phyloP scores from a whole-genome alignment of 805 yeast species.

The Zygosaccharomyces bailii region DNA sequence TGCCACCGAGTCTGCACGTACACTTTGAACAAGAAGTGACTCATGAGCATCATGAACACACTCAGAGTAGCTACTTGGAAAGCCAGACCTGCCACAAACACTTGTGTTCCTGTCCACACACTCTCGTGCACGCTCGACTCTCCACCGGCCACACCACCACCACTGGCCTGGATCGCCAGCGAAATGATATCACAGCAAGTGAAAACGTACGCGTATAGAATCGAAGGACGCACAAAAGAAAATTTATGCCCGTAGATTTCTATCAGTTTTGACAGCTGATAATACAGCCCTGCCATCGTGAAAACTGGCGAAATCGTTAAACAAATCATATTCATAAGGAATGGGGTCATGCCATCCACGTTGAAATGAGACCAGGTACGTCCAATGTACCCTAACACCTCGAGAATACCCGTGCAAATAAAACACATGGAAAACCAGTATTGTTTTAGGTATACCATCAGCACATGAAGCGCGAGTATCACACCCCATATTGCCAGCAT shows the following conservation, averaged over 20 bases:
- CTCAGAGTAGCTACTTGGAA: slow-evolving; percentile 72
- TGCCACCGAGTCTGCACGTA: slow-evolving; percentile 31
- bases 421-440: slow-evolving; percentile 65
- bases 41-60: slow-evolving; percentile 51
- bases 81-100: slow-evolving; percentile 76
- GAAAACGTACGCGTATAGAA: slow-evolving; percentile 51
- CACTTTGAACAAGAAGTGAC: slow-evolving; percentile 44
- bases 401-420: slow-evolving; percentile 53
- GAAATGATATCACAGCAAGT: slow-evolving; percentile 63
- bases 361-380: slow-evolving; percentile 47
- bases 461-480: slow-evolving; percentile 42
- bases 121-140: slow-evolving; percentile 21
- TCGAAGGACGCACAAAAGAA: slow-evolving; percentile 41
- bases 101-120: slow-evolving; percentile 24
- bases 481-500: slow-evolving; percentile 55
- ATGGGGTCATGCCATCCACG: slow-evolving; percentile 39
- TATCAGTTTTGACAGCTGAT: slow-evolving; percentile 60
- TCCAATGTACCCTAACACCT: slow-evolving; percentile 65
- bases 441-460: slow-evolving; percentile 48
- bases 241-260: slow-evolving; percentile 56
- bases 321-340: slow-evolving; percentile 60
- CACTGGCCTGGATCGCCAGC: slow-evolving; percentile 64
- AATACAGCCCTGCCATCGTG: slow-evolving; percentile 80
- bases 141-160: slow-evolving; percentile 71
- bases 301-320: slow-evolving; percentile 80